Evolutionary conservation across 2,329 filamentous ascomycete species (phyloP), one percentile per base, ranked within the genome.

Genomic region (Aspergillus fructus): DNA sequence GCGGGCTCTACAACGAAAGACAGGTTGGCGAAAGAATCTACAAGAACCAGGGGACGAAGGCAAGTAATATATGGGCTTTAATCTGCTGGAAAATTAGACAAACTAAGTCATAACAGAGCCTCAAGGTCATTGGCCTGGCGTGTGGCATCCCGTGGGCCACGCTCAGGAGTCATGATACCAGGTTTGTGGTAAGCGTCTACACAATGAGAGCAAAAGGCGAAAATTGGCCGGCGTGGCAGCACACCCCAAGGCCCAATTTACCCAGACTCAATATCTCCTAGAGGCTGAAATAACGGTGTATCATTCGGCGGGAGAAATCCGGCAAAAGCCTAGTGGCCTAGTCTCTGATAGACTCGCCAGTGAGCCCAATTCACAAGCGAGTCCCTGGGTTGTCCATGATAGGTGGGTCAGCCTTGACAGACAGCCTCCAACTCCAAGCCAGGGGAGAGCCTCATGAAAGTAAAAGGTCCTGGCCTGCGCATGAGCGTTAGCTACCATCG

Each of bases 1-100:
- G 59, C 55, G 51, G 58, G 47, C 57, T 57, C 49, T 58, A 57
- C 51, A 53, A 58, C 49, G 56, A 65, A 58, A 56, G 45, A 56
- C 62, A 50, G 46, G 49, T 23, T 48, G 42, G 42, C 23, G 21
- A 54, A 46, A 60, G 47, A 59, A 57, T 62, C 17, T 24, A 49
- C 34, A 19, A n/a, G 42, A 21, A 17, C 12, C 12, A 43, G 53
- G 53, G 56, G 49, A 48, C 40, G 56, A 53, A 41, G 21, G 46
- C 40, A 39, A 27, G 41, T 50, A 30, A 55, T 60, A 60, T 60
- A 55, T 53, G 58, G 33, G 6, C 19, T n/a, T 17, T 27, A 37
- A 37, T 27, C 40, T 13, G 8, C 11, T 24, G 34, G 53, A 47
- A 55, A 49, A 55, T 55, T 55, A 24, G 39, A 50, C 33, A 43